These are phyloP conservation scores for Chaetothyriales sp. DNA, from an alignment of 2,329 filamentous ascomycete genomes.

Conservation along the genomic window DNA sequence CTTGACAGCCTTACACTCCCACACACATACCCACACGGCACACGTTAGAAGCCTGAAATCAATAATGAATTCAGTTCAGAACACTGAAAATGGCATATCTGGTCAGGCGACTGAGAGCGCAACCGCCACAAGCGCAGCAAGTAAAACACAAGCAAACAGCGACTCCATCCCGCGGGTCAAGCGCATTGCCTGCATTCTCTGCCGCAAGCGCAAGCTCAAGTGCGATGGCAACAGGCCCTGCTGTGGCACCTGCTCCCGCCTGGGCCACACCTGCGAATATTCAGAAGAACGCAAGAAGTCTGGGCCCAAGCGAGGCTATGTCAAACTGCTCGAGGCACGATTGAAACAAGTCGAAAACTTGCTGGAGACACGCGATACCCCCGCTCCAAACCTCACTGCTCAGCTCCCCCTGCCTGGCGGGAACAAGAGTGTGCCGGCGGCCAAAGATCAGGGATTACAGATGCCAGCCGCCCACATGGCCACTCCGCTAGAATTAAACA, in stretches of 20 bases:
- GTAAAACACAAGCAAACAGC: not conserved
- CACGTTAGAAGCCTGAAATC: not conserved
- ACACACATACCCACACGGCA: not conserved
- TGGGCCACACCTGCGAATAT: slow-evolving; percentile 76
- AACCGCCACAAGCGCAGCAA: not conserved
- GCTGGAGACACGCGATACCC: slow-evolving; percentile 11
- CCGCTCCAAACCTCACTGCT: not conserved
- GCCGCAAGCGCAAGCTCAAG: slow-evolving; percentile 48
- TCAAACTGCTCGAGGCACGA: slow-evolving; percentile 83
- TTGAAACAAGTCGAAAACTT: slow-evolving; percentile 30
- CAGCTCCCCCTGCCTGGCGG: not conserved
- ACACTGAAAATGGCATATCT: not conserved
- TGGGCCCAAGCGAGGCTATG: slow-evolving; percentile 84
- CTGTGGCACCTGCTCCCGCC: slow-evolving; percentile 74
- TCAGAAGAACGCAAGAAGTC: slow-evolving; percentile 90
- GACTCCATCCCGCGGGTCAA: slow-evolving; percentile 57
- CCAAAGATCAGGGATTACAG: not conserved
- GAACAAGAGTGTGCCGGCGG: not conserved
- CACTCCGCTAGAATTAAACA: not conserved
- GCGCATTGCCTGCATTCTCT: slow-evolving; percentile 86
- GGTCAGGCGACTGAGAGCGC: not conserved
- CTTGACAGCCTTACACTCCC: not conserved
- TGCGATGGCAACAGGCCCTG: slow-evolving; percentile 75
- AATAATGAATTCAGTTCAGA: not conserved
- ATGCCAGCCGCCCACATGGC: not conserved